Percentiles rank a stretch among this genome's conserved stretches.
Evolutionary conservation across 2,329 filamentous ascomycete genomes (phyloP).

Genomic region (Aspergillus eucalypticola): DNA sequence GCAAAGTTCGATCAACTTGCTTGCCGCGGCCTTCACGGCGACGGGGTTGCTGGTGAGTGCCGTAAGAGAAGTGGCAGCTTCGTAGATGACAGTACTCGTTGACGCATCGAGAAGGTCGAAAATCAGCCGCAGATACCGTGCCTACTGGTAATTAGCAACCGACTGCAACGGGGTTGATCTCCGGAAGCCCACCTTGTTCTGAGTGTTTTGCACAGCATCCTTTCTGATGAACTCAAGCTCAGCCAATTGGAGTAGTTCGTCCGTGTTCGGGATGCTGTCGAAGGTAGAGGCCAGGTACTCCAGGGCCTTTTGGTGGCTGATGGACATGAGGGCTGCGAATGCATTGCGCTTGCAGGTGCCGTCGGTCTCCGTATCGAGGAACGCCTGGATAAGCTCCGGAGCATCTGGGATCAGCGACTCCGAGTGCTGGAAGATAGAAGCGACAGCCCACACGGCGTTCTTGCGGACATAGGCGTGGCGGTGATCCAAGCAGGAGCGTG

Average conservation of each 20-base stretch:
- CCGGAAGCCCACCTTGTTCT: conserved; percentile 73
- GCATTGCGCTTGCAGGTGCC: conserved; percentile 97
- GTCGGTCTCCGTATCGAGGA: conserved; percentile 88
- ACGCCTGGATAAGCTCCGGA: conserved; percentile 83
- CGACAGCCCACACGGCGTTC: conserved; percentile 92
- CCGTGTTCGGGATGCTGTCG: conserved; percentile 89
- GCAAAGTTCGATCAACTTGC: conserved; percentile 93
- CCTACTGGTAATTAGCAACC: conserved; percentile 53
- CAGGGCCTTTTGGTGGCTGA: conserved; percentile 90
- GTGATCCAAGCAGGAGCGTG: conserved; percentile 89
- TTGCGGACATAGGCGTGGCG: conserved; percentile 97
- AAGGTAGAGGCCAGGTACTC: conserved; percentile 86
- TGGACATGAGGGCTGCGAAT: conserved; percentile 84
- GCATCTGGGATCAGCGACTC: conserved; percentile 93
- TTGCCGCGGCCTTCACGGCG: conserved; percentile 92
- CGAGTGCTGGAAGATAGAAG: conserved; percentile 88
- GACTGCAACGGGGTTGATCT: not conserved
- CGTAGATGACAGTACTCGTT: conserved; percentile 93
- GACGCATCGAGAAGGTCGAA: conserved; percentile 94
- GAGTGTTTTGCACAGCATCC: conserved; percentile 89
- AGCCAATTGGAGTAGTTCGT: conserved; percentile 88
- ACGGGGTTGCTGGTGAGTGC: conserved; percentile 94
- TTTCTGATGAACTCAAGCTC: conserved; percentile 98
- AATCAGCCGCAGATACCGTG: conserved; percentile 87
- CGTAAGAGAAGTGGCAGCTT: conserved; percentile 92